phyloP scores from a whole-genome alignment of 352 stramenopile species.

The Phytophthora ramorum region DNA sequence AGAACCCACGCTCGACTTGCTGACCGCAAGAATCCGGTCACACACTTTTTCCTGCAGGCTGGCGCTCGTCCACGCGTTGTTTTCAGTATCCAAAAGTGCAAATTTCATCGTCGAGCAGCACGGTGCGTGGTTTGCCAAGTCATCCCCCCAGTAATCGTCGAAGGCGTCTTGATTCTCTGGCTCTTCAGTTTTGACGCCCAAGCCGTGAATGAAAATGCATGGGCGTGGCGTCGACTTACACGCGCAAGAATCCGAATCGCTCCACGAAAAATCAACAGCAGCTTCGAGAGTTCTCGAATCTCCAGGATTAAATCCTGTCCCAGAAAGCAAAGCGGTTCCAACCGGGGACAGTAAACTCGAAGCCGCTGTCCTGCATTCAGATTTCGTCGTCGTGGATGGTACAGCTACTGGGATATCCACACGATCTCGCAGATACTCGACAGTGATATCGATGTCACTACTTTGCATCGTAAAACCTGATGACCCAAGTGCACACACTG shows the following conservation, averaged over 20 bases:
- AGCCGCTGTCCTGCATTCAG: not conserved
- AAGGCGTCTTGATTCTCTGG: slow-evolving; percentile 1
- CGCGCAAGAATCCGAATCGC: not conserved
- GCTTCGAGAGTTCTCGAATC: slow-evolving; percentile 3
- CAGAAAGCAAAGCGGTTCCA: not conserved
- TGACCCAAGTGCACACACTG: slow-evolving; percentile 5
- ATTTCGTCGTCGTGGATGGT: no score
- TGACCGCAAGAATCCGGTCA: slow-evolving; percentile 1
- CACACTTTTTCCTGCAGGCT: slow-evolving; percentile 14
- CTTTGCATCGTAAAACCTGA: slow-evolving; percentile 9
- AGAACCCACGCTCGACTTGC: not conserved
- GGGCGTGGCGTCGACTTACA: slow-evolving; percentile 15
- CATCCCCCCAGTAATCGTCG: slow-evolving; percentile 3
- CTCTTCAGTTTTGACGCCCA: not conserved
- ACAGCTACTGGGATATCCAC: not conserved
- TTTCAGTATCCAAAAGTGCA: slow-evolving; percentile 11
- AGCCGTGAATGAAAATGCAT: slow-evolving; percentile 18
- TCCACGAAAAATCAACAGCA: slow-evolving; percentile 7
- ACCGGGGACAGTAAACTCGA: not conserved
- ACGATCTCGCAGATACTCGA: not conserved
- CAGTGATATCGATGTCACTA: slow-evolving; percentile 13
- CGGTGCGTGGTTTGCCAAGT: not conserved
- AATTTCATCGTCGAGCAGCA: slow-evolving; percentile 23
- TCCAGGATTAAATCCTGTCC: not conserved
- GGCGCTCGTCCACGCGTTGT: slow-evolving; percentile 2